Evolutionary conservation across 2,329 filamentous ascomycete genomes (phyloP), one percentile per base, ranked within the genome.

Genomic region (Nemania abortiva): DNA sequence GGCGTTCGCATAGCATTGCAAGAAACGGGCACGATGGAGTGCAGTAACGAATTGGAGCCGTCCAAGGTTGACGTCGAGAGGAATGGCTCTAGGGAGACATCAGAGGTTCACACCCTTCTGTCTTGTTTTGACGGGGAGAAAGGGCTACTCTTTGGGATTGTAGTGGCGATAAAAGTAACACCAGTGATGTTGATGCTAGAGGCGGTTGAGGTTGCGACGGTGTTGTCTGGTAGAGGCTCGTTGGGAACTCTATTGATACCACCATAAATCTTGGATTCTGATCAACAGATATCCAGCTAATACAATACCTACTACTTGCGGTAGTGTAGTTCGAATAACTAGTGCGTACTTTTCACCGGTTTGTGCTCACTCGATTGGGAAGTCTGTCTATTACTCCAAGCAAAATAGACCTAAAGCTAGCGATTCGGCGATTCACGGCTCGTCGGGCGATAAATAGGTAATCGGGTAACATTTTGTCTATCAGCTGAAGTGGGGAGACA

Each of bases 1-100:
- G 70, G 70, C 68, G 70, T 72, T 70, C 63, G 62, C 59, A 62
- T 62, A 52, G 29, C 39, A 42, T 63, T 68, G 31, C 49, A 62
- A 53, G 27, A 52, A 58, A 65, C 37, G 63, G 13, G 54, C 27
- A 42, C 37, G 9, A 42, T 58, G 58, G 62, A 63, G 56, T 65
- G 66, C 54, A 37, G 56, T 47, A 42, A 62, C 27, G 57, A 60
- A 54, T 60, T 42, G 50, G 63, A 37, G 61, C 13, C 50, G 59
- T 64, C 5, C 22, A 13, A 68, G 37, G 29, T 29, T 50, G 27
- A 54, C 6, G 29, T 29, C 22, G 20, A 27, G 10, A n/a, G 56
- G 54, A 37, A 50, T 39, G 54, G 54, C 59, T 56, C 24, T 24
- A 18, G 31, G 31, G 54, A 54, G 56, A 27, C 29, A 50, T 52